phyloP scores from a whole-genome alignment of 2,329 filamentous ascomycete genomes.

The Pseudogymnoascus pannorum region DNA sequence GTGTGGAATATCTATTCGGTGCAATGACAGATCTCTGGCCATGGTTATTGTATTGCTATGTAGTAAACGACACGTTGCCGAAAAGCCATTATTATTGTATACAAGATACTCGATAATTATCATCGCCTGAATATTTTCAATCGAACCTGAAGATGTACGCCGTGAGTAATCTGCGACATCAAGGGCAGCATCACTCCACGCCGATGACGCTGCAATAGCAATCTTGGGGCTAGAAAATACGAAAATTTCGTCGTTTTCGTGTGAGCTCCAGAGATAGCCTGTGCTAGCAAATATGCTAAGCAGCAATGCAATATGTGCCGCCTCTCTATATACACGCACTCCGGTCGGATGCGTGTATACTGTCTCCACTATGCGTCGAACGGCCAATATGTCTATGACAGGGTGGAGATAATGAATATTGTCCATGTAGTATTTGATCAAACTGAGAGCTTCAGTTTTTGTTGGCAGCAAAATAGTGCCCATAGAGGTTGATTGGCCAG shows the following conservation, averaged over 20 bases:
- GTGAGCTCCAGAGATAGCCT: neutral
- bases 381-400: neutral
- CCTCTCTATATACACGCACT: neutral
- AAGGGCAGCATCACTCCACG: slow-evolving; percentile 28
- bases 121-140: slow-evolving; percentile 32
- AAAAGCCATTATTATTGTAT: slow-evolving; percentile 31
- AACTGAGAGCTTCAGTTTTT: neutral
- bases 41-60: slow-evolving; percentile 27
- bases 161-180: slow-evolving; percentile 30
- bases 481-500: neutral
- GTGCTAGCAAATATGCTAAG: slow-evolving; percentile 3
- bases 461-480: neutral
- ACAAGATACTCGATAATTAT: slow-evolving; percentile 31
- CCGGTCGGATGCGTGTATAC: neutral
- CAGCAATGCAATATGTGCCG: neutral
- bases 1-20: slow-evolving; percentile 18
- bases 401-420: neutral
- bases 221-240: slow-evolving; percentile 13
- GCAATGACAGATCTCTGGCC: slow-evolving; percentile 17
- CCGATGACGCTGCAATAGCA: slow-evolving; percentile 24
- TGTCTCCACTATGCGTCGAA: neutral
- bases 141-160: slow-evolving; percentile 20
- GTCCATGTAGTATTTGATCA: neutral
- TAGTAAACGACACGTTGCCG: slow-evolving; percentile 28
- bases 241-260: neutral